A percentile compares a stretch with the other conserved stretches of the same genome.
phyloP scores from a whole-genome alignment of 139 green algal genomes.

The Chlamydomonas incerta region DNA sequence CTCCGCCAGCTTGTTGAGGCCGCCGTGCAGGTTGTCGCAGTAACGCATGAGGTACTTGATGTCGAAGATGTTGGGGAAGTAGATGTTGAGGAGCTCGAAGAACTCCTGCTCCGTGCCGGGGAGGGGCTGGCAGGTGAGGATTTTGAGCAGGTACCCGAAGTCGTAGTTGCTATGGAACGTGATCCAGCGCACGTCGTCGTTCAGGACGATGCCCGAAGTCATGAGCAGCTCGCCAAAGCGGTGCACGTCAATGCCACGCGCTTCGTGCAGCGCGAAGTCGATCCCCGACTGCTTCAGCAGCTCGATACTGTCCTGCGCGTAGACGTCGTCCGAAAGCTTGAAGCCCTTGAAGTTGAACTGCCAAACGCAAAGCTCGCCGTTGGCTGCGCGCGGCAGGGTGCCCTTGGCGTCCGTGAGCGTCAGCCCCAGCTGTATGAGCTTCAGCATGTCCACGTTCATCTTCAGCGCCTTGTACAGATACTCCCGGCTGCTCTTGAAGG shows the following conservation, averaged over 20 bases:
- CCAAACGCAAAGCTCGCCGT: constrained; percentile 95
- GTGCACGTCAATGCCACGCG: constrained; percentile 92
- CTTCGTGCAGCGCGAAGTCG: constrained; percentile 93
- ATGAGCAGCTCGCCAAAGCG: constrained; percentile 98
- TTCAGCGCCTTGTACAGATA: constrained; percentile 95
- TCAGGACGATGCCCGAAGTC: constrained; percentile 95
- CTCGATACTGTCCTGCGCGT: constrained; percentile 97
- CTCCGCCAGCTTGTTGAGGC: constrained; percentile 97
- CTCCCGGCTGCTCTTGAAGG: constrained; percentile 95
- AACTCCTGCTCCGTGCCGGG: constrained; percentile 92
- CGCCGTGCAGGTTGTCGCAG: constrained; percentile 95
- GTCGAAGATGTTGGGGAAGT: constrained; percentile 98
- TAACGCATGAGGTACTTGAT: constrained; percentile 99
- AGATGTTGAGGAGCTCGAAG: constrained; percentile 93
- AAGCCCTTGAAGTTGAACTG: constrained; percentile 99
- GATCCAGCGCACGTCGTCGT: constrained; percentile 85
- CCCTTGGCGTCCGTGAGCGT: constrained; percentile 95
- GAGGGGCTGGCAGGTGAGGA: constrained; percentile 92
- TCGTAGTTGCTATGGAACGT: constrained; percentile 92
- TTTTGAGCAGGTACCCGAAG: constrained; percentile 99
- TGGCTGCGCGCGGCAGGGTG: constrained; percentile 81
- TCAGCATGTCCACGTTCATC: constrained; percentile 99
- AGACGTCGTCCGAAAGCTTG: constrained; percentile 93
- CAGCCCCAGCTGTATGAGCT: constrained; percentile 99
- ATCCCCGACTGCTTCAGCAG: constrained; percentile 96